Evolutionary conservation across 2,329 filamentous ascomycete species (phyloP).

Genomic region (Trichoderma atrobrunneum): DNA sequence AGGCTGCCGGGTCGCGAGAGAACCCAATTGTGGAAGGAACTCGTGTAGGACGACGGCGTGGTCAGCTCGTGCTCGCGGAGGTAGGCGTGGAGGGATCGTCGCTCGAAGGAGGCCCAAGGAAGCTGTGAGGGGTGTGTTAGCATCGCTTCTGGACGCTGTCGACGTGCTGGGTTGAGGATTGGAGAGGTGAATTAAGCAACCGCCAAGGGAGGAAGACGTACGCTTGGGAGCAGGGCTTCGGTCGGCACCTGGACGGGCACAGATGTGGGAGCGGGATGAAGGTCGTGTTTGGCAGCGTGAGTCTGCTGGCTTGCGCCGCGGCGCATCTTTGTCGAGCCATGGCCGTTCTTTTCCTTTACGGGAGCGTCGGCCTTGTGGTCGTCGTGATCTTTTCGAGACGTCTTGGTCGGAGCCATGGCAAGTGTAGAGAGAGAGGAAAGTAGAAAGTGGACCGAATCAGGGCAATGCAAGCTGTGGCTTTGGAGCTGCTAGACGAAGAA

Average conservation of each 20-base stretch:
- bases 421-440: not conserved
- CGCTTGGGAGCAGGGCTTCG: constrained; percentile 35
- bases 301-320: constrained; percentile 53
- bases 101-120: constrained; percentile 67
- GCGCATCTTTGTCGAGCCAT: constrained; percentile 53
- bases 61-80: constrained; percentile 69
- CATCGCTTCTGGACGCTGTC: not conserved
- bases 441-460: not conserved
- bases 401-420: constrained; percentile 47
- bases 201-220: constrained; percentile 25
- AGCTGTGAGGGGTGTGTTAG: constrained; percentile 40
- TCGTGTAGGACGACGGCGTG: constrained; percentile 67
- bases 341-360: constrained; percentile 46
- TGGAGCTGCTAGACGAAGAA: not conserved
- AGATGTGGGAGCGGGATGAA: constrained; percentile 39
- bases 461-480: not conserved
- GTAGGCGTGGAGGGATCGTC: constrained; percentile 69
- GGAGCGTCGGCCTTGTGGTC: constrained; percentile 44
- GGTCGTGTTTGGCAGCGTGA: constrained; percentile 45
- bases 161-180: not conserved
- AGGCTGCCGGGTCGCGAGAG: constrained; percentile 62
- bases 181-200: not conserved
- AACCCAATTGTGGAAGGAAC: constrained; percentile 59
- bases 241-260: constrained; percentile 30
- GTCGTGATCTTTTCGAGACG: constrained; percentile 47